Evolutionary conservation across 2,329 filamentous ascomycete genomes (phyloP).

Genomic region (Capronia epimyces): DNA sequence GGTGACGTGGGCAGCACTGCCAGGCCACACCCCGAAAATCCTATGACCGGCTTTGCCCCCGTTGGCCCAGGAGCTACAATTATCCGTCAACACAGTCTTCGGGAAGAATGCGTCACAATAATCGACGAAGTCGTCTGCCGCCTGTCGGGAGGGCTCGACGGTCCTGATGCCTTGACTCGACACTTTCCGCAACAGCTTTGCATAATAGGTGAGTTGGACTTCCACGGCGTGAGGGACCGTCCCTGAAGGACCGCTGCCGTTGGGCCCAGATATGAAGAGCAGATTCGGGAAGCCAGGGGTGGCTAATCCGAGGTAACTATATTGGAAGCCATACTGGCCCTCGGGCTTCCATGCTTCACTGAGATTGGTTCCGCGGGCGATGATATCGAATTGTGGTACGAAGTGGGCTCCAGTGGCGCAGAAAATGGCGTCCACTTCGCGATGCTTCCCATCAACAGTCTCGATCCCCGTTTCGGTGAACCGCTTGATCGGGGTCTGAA

Average conservation of each 20-base stretch:
- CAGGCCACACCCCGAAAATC: constrained; percentile 25
- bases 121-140: constrained; percentile 59
- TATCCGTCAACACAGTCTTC: constrained; percentile 42
- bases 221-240: constrained; percentile 64
- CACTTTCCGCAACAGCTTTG: constrained; percentile 63
- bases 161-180: constrained; percentile 61
- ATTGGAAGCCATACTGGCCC: constrained; percentile 32
- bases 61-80: constrained; percentile 25
- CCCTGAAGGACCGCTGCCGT: constrained; percentile 52
- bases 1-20: constrained; percentile 23
- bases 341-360: constrained; percentile 30
- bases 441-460: constrained; percentile 23
- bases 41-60: constrained; percentile 18
- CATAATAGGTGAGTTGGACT: constrained; percentile 59
- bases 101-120: constrained; percentile 55
- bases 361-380: constrained; percentile 28
- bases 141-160: constrained; percentile 52
- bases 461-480: constrained; percentile 52
- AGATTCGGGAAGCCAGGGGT: constrained; percentile 43
- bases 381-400: constrained; percentile 34
- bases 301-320: constrained; percentile 38
- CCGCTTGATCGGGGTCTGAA: constrained; percentile 51
- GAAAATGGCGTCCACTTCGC: constrained; percentile 29
- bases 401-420: constrained; percentile 39
- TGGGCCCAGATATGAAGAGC: constrained; percentile 40